Conservation (phyloP, 2,329 filamentous ascomycete species). For the Fusarium sp. region DNA sequence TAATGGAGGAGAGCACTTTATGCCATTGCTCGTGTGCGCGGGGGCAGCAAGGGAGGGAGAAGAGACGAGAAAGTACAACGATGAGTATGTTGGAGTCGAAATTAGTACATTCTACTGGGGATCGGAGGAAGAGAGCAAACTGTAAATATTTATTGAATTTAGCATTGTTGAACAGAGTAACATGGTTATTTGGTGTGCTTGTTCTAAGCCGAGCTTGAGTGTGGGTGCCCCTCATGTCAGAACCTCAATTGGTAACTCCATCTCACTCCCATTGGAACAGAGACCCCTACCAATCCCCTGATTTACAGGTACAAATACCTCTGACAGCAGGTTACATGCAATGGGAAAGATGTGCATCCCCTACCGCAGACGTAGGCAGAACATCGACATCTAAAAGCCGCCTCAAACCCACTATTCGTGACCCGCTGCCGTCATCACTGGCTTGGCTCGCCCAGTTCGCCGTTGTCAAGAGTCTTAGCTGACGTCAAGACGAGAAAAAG, state of each 20-base stretch:
- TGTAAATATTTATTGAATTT: neutral
- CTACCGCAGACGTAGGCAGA: neutral
- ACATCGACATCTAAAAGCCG: neutral
- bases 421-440: slow-evolving; percentile 37
- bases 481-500: slow-evolving; percentile 26
- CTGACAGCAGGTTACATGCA: neutral
- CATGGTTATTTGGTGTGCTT: slow-evolving; percentile 20
- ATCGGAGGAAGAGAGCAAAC: slow-evolving; percentile 35
- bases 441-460: slow-evolving; percentile 24
- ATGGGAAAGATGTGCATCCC: neutral
- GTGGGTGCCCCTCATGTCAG: slow-evolving; percentile 2
- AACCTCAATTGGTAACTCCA: slow-evolving; percentile 2
- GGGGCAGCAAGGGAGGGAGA: slow-evolving; percentile 59
- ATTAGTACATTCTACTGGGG: slow-evolving; percentile 69
- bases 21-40: slow-evolving; percentile 68
- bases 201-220: neutral
- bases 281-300: slow-evolving; percentile 9
- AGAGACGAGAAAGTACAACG: slow-evolving; percentile 57
- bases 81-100: slow-evolving; percentile 59
- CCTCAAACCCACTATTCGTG: slow-evolving; percentile 24
- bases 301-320: slow-evolving; percentile 25
- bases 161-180: neutral
- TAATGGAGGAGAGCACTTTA: slow-evolving; percentile 66
- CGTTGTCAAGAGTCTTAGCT: slow-evolving; percentile 7
- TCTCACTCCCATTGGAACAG: slow-evolving; percentile 12